These are phyloP conservation scores for Colletotrichum coccodes DNA, from an alignment of 2,329 filamentous ascomycete genomes.

Conservation along the genomic window DNA sequence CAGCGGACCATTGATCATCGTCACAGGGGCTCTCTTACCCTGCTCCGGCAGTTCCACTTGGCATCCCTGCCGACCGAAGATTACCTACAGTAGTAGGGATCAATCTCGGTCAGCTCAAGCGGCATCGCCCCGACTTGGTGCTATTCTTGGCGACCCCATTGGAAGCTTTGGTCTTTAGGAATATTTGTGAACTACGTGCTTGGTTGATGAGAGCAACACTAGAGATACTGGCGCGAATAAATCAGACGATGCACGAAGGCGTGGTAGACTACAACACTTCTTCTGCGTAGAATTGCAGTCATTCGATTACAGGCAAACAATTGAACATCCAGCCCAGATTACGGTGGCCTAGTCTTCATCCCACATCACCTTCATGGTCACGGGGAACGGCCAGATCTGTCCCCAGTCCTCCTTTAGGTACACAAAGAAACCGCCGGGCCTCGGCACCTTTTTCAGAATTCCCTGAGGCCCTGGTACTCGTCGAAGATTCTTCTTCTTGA, in stretches of 20 bases:
- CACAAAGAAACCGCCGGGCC: constrained; percentile 61
- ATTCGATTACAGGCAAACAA: not conserved
- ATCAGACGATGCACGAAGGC: too few species aligned
- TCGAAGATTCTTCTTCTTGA: constrained; percentile 68
- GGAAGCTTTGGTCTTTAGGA: not conserved
- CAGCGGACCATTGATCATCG: not conserved
- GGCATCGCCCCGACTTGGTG: not conserved
- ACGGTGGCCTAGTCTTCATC: constrained; percentile 39
- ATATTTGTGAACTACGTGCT: too few species aligned
- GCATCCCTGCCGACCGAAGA: not conserved
- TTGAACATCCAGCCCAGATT: not conserved
- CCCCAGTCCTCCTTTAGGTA: constrained; percentile 77
- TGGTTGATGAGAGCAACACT: too few species aligned
- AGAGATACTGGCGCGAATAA: not conserved
- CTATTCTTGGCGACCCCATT: not conserved
- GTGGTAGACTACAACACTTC: not conserved
- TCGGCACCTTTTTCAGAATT: constrained; percentile 71
- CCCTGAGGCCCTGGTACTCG: constrained; percentile 73
- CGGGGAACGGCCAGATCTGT: constrained; percentile 55
- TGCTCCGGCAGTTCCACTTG: too few species aligned
- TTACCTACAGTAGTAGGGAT: not conserved
- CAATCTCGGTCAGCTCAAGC: not conserved
- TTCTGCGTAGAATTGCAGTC: too few species aligned
- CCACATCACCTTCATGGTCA: constrained; percentile 65
- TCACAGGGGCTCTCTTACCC: not conserved